Evolutionary conservation across 129 eudicot genomes (phyloP), one percentile per base, ranked within the genome.

Genomic region (Kitagawia praeruptora): DNA sequence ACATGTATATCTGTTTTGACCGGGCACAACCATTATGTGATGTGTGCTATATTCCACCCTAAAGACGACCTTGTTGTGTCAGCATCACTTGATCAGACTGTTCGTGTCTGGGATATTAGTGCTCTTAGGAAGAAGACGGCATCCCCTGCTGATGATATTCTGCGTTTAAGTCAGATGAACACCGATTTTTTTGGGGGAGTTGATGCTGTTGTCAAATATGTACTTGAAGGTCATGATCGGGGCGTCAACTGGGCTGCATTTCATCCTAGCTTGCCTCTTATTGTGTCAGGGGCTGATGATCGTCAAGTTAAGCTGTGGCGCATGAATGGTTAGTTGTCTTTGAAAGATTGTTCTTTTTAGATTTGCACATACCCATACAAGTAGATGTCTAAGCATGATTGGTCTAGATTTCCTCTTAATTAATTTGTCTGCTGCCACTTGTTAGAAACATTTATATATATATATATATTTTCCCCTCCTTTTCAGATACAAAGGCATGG

Each of bases 21-120:
- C 0, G 97, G 97, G 76, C 97, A 91, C 87, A 91, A 91, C 83
- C 97, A 91, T 76, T 91, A 91, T 82, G 97, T 91, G 53, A 91
- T 91, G 97, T 91, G 97, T 77, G 97, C 97, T 49, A 71, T 85
- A 46, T 91, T 91, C 79, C 97, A 91, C 83, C 97, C 91, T 4
- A 91, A 91, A 39, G 97, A 91, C 75, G 97, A 91, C 78, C 88
- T 91, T 58, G 94, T 91, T 75, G 94, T 91, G 34, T 91, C 97
- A 42, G 97, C 97, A 53, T 91, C 97, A 16, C 82, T 91, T 70
- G 97, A 91, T 86, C 97, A 91, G 82, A 91, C 97, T 58, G 93
- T 91, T 82, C 90, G 97, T 39, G 97, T 91, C 77, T 91, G 97
- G 97, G 97, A 91, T 81, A 91, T 91, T 80, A 92, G 92, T 72